phyloP scores from a whole-genome alignment of 176 grass and related monocot species.

The Leersia perrieri region DNA sequence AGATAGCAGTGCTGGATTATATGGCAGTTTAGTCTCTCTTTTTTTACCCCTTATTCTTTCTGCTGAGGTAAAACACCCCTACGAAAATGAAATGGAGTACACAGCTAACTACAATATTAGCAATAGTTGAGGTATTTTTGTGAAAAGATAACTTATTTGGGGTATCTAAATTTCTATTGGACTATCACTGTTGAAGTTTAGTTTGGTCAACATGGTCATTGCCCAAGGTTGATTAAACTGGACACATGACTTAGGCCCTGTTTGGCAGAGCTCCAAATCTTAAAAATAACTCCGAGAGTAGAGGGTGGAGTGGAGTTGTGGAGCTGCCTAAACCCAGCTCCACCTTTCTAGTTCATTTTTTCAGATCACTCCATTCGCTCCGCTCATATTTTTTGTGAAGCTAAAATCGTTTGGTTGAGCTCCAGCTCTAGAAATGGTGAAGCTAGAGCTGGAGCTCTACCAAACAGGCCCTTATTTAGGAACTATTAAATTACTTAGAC shows the following conservation, averaged over 20 bases:
- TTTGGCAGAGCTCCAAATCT: no score
- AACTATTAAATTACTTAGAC: not conserved
- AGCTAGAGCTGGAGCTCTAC: no score
- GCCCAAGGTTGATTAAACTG: not conserved
- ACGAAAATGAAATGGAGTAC: not conserved
- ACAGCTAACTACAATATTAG: not conserved
- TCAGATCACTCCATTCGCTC: no score
- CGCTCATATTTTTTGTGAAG: no score
- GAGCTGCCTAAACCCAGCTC: no score
- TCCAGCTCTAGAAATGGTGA: no score
- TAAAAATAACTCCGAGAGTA: no score
- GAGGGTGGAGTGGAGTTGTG: no score
- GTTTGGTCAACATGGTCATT: not conserved
- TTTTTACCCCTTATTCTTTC: not conserved
- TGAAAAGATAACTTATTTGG: not conserved
- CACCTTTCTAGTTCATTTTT: no score
- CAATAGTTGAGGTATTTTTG: not conserved
- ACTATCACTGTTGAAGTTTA: not conserved
- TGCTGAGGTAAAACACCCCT: not conserved
- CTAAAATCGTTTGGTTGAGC: no score
- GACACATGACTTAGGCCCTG: not conserved
- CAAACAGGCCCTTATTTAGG: no score
- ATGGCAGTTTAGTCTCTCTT: not conserved
- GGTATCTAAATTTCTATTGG: not conserved
- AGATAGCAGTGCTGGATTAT: not conserved